A percentile compares a stretch with the other conserved stretches of the same genome.
Evolutionary conservation across 495 filamentous ascomycete species (phyloP).

Genomic region (Neurospora sp.): DNA sequence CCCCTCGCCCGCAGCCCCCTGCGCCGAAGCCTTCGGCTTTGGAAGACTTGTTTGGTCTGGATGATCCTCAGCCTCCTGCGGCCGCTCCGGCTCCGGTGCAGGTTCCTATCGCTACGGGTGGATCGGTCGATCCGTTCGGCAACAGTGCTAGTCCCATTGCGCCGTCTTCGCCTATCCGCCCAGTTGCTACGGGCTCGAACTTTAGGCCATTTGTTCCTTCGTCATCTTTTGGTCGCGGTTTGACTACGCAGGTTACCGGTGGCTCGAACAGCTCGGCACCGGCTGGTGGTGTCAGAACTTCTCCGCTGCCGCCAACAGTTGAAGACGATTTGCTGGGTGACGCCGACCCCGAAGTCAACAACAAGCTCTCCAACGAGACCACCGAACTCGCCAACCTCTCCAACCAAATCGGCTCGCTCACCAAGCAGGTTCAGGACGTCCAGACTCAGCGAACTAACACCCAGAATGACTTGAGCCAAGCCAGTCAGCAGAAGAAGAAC

Average conservation of each 20-base stretch:
- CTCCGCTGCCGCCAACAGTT: slow-evolving; percentile 38
- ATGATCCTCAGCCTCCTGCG: slow-evolving; percentile 49
- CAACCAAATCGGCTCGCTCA: slow-evolving; percentile 81
- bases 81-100: slow-evolving; percentile 41
- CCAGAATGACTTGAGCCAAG: slow-evolving; percentile 69
- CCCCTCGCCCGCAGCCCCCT: slow-evolving; percentile 39
- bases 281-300: slow-evolving; percentile 18
- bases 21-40: slow-evolving; percentile 57
- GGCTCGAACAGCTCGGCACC: slow-evolving; percentile 45
- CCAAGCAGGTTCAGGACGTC: slow-evolving; percentile 88
- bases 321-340: slow-evolving; percentile 92
- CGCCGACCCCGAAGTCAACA: slow-evolving; percentile 80
- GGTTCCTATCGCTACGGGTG: slow-evolving; percentile 59
- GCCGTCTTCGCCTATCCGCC: slow-evolving; percentile 43
- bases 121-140: slow-evolving; percentile 56
- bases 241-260: slow-evolving; percentile 71
- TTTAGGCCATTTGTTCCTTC: slow-evolving; percentile 90
- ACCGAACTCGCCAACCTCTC: slow-evolving; percentile 93
- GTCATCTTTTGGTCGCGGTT: slow-evolving; percentile 76
- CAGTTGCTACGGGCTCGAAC: slow-evolving; percentile 37
- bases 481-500: slow-evolving; percentile 75
- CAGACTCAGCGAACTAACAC: slow-evolving; percentile 67
- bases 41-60: slow-evolving; percentile 86
- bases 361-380: slow-evolving; percentile 77
- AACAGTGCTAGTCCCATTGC: slow-evolving; percentile 34